A percentile compares a stretch with the other conserved stretches of the same genome.
phyloP scores from a whole-genome alignment of 2,329 filamentous ascomycete species.

The Paecilomyces dactylethromorphus region DNA sequence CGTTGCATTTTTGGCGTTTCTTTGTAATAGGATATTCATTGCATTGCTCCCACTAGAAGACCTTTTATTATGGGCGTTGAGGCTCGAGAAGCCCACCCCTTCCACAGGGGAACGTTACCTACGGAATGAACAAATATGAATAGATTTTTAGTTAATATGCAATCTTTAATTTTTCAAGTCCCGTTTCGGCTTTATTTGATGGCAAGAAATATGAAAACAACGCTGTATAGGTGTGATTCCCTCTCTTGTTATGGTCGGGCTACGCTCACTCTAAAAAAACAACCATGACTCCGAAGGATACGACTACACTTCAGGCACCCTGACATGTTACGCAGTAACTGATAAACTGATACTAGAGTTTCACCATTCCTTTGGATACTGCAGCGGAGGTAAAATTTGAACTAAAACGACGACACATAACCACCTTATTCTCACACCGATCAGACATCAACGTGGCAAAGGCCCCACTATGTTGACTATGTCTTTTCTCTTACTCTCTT shows the following conservation, averaged over 20 bases:
- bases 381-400: not conserved
- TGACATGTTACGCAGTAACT: too few species aligned
- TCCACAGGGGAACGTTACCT: conserved; percentile 38
- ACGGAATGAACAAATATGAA: not conserved
- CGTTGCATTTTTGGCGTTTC: conserved; percentile 43
- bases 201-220: not conserved
- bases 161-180: not conserved
- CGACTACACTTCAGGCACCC: too few species aligned
- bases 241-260: not conserved
- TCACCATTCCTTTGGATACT: too few species aligned
- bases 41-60: conserved; percentile 48
- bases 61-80: conserved; percentile 41
- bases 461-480: not conserved
- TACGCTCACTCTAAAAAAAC: too few species aligned
- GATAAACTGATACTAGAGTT: too few species aligned
- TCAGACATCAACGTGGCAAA: not conserved
- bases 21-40: conserved; percentile 45
- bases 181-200: not conserved
- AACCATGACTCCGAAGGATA: too few species aligned
- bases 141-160: not conserved
- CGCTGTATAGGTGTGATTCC: not conserved
- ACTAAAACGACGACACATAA: not conserved
- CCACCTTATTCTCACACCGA: not conserved
- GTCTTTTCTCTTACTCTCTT: not conserved
- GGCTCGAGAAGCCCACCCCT: conserved; percentile 48